Evolutionary conservation across 2,329 filamentous ascomycete species (phyloP), one percentile per base, ranked within the genome.

Genomic region (Neofusicoccum sp.): DNA sequence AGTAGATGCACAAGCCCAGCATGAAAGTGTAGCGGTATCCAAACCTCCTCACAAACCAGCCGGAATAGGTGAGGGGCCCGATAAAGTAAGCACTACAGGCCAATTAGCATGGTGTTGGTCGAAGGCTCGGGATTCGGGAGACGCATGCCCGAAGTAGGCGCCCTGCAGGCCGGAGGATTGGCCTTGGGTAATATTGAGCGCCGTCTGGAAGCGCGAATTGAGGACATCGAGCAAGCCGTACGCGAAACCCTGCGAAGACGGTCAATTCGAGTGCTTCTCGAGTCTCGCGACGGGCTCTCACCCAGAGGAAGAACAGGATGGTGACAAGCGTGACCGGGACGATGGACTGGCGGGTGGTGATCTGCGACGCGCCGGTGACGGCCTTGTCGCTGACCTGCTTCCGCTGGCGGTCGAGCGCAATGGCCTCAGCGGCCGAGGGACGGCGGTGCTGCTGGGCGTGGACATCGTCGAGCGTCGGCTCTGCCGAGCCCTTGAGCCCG

Each of bases 11-110:
- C 6, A 93, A 81, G 41, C 90, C 91, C 33, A 88, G 81, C 64
- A 95, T 93, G 69, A 95, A 93, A 0, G 90, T 92, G 45, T 87
- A 87, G 67, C 92, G 90, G 78, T 92, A 95, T 3, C 92, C 92
- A 56, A 89, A 91, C 64, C 85, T 84, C 22, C 90, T 85, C 6
- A 95, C 80, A 65, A 93, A 80, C 77, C 81, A 84, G 49, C 81
- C 82, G 54, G 82, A 82, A 66, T 83, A 82, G 29, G 80, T 82
- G 28, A 85, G 72, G 34, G 82, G 81, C 31, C 81, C 83, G 54
- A 85, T 78, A 64, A 83, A 82, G 68, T 84, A 85, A 14, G 83
- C 83, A 47, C 79, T 80, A 59, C 12, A 12, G 4, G 54, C 4
- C 3, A 0, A n/a, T 58, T 28, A 58, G 54, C 7, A 6, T 16